Evolutionary conservation across 768 basidiomycete species (phyloP).

Genomic region (Termitomyces bulborhizus): DNA sequence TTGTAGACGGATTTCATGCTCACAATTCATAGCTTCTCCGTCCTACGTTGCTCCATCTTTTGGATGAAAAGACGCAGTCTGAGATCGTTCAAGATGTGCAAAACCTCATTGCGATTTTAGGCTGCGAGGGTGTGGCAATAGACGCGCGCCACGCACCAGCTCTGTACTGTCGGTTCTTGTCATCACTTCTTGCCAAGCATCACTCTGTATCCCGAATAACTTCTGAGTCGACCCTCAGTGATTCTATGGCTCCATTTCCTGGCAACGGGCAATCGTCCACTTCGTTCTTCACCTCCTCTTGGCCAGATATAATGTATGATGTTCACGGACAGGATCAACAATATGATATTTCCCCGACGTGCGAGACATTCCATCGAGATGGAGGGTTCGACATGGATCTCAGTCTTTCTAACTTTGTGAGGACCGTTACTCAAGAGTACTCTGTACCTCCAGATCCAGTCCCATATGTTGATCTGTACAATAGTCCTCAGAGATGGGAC

Average conservation of each 20-base stretch:
- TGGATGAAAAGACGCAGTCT: conserved; percentile 30
- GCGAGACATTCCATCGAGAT: conserved; percentile 1
- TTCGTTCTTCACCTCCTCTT: conserved; percentile 28
- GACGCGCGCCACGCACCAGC: conserved; percentile 53
- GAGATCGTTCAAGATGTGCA: conserved; percentile 39
- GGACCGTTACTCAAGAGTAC: conserved; percentile 23
- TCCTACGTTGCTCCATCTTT: conserved; percentile 38
- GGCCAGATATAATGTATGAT: conserved; percentile 34
- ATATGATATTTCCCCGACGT: not conserved
- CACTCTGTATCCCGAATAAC: conserved; percentile 5
- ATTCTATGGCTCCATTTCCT: conserved; percentile 15
- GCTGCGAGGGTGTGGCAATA: conserved; percentile 43
- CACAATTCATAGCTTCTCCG: conserved; percentile 36
- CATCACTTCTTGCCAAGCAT: conserved; percentile 39
- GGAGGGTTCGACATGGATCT: conserved; percentile 40
- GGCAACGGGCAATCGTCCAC: conserved; percentile 18
- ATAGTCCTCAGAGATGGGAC: conserved; percentile 5
- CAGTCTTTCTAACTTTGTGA: conserved; percentile 39
- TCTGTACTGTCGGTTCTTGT: conserved; percentile 51
- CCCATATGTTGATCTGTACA: conserved; percentile 1
- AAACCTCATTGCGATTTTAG: conserved; percentile 38
- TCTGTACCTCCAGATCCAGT: conserved; percentile 5
- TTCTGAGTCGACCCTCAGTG: conserved; percentile 3
- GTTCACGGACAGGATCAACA: not conserved
- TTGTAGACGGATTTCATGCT: not conserved